phyloP scores from a whole-genome alignment of 108 stramenopile genomes.

The Seminavis robusta region DNA sequence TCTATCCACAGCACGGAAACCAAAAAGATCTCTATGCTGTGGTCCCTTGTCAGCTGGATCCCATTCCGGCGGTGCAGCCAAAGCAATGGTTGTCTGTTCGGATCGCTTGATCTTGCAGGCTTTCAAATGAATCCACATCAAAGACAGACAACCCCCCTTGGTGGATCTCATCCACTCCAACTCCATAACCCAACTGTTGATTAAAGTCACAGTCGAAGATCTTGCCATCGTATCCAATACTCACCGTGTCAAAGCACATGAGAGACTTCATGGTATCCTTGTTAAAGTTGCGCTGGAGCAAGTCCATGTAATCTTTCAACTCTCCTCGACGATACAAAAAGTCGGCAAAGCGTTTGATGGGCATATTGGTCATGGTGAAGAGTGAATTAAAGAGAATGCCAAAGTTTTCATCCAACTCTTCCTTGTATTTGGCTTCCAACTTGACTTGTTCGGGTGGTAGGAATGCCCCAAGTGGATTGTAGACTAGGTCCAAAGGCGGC shows the following conservation, averaged over 20 bases:
- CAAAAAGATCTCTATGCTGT: too few relatives aligned
- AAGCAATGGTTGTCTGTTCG: conserved; percentile 95
- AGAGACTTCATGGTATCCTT: conserved; percentile 66
- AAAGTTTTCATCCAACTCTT: conserved; percentile 83
- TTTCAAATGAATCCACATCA: conserved; percentile 83
- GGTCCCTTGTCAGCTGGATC: conserved; percentile 80
- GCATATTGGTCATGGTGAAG: conserved; percentile 98
- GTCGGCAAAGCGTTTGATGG: conserved; percentile 97
- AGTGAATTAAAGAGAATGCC: conserved; percentile 90
- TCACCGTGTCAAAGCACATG: conserved; percentile 87
- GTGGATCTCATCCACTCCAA: conserved; percentile 53
- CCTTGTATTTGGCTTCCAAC: conserved; percentile 84
- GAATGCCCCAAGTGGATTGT: conserved; percentile 96
- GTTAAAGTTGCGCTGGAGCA: conserved; percentile 95
- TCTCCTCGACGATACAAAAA: conserved; percentile 83
- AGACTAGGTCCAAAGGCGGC: conserved; percentile 87
- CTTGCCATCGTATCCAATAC: conserved; percentile 77
- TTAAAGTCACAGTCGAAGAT: conserved; percentile 98
- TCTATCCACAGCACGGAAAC: too few relatives aligned
- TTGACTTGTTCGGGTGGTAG: conserved; percentile 84
- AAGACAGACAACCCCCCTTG: conserved; percentile 63
- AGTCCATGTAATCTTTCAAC: conserved; percentile 94
- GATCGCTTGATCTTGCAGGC: conserved; percentile 65
- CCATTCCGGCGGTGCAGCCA: conserved; percentile 96
- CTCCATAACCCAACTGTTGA: conserved; percentile 89